These are phyloP conservation scores for Saraca asoca DNA, from an alignment of 331 rosid genomes.

Conservation along the genomic window DNA sequence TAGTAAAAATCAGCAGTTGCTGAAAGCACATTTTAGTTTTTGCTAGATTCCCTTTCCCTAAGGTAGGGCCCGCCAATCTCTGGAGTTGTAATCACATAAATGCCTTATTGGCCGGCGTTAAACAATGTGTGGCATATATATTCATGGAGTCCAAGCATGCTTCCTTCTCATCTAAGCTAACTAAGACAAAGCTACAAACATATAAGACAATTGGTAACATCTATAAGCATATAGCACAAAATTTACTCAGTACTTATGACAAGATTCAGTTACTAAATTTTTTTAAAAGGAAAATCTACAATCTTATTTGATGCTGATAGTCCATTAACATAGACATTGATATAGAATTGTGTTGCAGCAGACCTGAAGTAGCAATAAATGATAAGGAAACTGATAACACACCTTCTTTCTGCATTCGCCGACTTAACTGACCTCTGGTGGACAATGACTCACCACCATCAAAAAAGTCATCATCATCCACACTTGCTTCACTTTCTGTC, in stretches of 20 bases:
- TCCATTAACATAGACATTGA: constrained; percentile 11
- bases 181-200: constrained; percentile 29
- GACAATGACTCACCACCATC: constrained; percentile 49
- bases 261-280: constrained; percentile 27
- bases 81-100: constrained; percentile 15
- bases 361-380: constrained; percentile 25
- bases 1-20: no score
- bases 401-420: constrained; percentile 99
- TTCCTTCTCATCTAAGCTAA: constrained; percentile 27
- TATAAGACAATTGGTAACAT: constrained; percentile 16
- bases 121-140: constrained; percentile 5
- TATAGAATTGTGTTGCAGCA: constrained; percentile 27
- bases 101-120: not conserved
- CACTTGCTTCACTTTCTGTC: constrained; percentile 64
- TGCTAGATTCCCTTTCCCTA: not conserved
- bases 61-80: not conserved
- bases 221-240: constrained; percentile 19
- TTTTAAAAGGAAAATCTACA: constrained; percentile 19
- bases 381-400: constrained; percentile 2
- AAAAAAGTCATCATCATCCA: constrained; percentile 52
- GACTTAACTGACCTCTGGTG: constrained; percentile 79
- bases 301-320: constrained; percentile 19
- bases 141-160: constrained; percentile 9
- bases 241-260: constrained; percentile 17
- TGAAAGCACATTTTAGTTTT: no score